Conservation (phyloP, 169 alveolate species). For the Plasmodium vivax region DNA sequence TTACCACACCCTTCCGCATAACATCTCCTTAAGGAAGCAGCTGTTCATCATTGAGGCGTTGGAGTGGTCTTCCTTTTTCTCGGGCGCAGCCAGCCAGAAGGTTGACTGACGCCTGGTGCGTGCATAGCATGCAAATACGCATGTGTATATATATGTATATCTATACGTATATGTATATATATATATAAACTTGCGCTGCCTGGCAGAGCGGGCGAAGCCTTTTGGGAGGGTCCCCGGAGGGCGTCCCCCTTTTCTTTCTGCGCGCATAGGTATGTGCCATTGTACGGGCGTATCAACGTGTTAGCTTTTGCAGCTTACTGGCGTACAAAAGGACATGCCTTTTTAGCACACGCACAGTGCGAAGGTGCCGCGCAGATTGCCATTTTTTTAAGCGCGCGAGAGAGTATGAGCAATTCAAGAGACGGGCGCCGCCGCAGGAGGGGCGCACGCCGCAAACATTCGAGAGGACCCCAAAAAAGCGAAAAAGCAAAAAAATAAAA, state of each 20-base stretch:
- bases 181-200: neutral
- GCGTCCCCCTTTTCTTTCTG: neutral
- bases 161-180: too few species aligned
- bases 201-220: neutral
- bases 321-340: neutral
- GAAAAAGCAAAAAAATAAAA: neutral
- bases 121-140: too few species aligned
- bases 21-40: constrained; percentile 59
- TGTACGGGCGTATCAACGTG: neutral
- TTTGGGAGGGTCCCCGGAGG: neutral
- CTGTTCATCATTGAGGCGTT: constrained; percentile 63
- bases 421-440: neutral
- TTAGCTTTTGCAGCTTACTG: neutral
- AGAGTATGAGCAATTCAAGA: neutral
- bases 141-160: too few species aligned
- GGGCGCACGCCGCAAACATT: neutral
- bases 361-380: neutral
- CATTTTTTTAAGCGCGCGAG: neutral
- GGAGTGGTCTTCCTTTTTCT: constrained; percentile 70
- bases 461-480: neutral
- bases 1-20: constrained; percentile 66
- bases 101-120: constrained; percentile 19
- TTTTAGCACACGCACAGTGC: neutral
- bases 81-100: constrained; percentile 56
- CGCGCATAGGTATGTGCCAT: neutral